Conservation (phyloP, 176 grass and related monocot genomes). For the Oryza meridionalis region DNA sequence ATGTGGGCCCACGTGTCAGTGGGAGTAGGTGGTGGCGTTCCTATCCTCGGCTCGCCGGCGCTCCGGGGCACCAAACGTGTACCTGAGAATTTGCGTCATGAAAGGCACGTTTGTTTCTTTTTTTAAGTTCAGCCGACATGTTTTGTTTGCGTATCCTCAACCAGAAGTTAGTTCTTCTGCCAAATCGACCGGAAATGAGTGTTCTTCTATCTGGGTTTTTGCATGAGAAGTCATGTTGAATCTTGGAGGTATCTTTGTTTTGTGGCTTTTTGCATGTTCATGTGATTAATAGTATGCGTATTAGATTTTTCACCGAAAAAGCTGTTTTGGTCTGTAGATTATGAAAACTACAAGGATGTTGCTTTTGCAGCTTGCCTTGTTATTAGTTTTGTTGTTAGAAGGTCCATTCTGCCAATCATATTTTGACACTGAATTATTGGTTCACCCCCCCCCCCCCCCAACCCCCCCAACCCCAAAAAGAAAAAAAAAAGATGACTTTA, state of each 20-base stretch:
- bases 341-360: not conserved
- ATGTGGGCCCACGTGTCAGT: not conserved
- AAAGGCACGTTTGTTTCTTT: not conserved
- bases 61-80: slow-evolving; percentile 35
- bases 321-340: not conserved
- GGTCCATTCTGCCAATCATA: not conserved
- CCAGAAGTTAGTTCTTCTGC: not conserved
- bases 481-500: too few species aligned
- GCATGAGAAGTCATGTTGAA: not conserved
- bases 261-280: not conserved
- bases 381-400: not conserved
- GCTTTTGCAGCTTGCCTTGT: not conserved
- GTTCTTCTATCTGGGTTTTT: not conserved
- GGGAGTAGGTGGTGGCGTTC: not conserved
- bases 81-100: slow-evolving; percentile 10
- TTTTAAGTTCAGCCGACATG: not conserved
- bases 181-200: not conserved
- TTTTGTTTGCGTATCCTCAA: not conserved
- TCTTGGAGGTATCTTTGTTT: not conserved
- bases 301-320: not conserved
- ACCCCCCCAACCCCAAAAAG: too few species aligned
- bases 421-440: not conserved
- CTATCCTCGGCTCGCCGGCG: slow-evolving; percentile 1
- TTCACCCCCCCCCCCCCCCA: too few species aligned
- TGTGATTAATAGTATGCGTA: not conserved